Evolutionary conservation across 495 filamentous ascomycete species (phyloP), one percentile per base, ranked within the genome.

Genomic region (Eremomyces bilateralis): DNA sequence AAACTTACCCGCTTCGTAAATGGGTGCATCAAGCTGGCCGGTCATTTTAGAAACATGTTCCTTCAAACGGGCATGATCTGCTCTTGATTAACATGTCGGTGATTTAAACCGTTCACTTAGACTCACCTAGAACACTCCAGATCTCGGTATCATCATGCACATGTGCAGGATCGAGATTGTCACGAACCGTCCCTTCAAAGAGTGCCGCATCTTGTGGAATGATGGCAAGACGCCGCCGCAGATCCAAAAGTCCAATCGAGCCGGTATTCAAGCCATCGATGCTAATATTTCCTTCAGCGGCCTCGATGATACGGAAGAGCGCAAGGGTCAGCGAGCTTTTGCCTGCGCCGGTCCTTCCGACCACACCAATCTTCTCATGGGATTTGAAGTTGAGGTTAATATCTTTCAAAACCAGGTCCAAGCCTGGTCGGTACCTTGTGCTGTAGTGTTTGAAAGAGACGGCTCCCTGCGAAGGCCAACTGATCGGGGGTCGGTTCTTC

Each of bases 181-280:
- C 90, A 46, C 90, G 69, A 42, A 99, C 64, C 13, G 83, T 85
- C 30, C 90, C 90, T 60, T 95, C 82, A 47, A 99, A 99, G 45
- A 99, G 68, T 45, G 85, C 83, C 33, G 90, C 83, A 58, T 99
- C 90, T 49, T 99, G 90, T 15, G 90, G 90, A 45, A 99, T 99
- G 53, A 99, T 99, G 28, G 90, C 84, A 24, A 99, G 65, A 33
- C 88, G 76, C 17, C 83, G 68, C 37, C 90, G 69, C 37, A 99
- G 65, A 51, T 95, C 90, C 35, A 81, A 54, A 36, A 99, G 58
- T 4, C 90, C 90, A 55, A 95, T 93, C 8, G 67, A 76, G 21
- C 81, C 81, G 3, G 88, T 84, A 56, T 94, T 77, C 31, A 95
- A 56, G 15, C 65, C 65, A 52, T 99, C 90, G 49, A 99, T 90